A percentile compares a stretch with the other conserved stretches of the same genome.
phyloP scores from a whole-genome alignment of 2,329 filamentous ascomycete species.

The Amylocarpus encephaloides region DNA sequence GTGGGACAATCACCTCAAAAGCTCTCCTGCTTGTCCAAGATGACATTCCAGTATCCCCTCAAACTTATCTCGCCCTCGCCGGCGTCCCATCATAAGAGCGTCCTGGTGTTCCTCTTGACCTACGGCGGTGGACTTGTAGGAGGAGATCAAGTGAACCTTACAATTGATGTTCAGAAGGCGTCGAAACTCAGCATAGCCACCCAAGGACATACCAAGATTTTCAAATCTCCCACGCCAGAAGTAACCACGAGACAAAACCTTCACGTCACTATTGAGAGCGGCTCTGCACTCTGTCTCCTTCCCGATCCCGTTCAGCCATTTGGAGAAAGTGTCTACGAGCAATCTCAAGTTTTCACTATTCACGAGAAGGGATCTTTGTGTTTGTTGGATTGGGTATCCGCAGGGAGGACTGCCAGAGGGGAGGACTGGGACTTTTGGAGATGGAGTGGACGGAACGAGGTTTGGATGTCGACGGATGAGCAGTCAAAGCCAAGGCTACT shows the following conservation, averaged over 20 bases:
- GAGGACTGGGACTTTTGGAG: constrained; percentile 80
- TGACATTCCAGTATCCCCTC: constrained; percentile 88
- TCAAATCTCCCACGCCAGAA: constrained; percentile 62
- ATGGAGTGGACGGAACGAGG: constrained; percentile 82
- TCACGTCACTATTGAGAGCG: constrained; percentile 42
- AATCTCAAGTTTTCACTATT: constrained; percentile 71
- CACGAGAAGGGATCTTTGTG: constrained; percentile 58
- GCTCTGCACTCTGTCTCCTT: constrained; percentile 57
- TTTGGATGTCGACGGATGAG: constrained; percentile 50
- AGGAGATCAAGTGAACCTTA: constrained; percentile 73
- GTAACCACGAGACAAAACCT: constrained; percentile 54
- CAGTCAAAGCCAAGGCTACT: constrained; percentile 54
- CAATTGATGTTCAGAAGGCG: constrained; percentile 53
- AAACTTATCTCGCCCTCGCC: constrained; percentile 83
- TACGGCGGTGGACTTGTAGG: constrained; percentile 92
- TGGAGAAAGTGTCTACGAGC: constrained; percentile 73
- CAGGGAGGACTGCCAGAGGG: constrained; percentile 75
- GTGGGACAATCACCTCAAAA: constrained; percentile 65
- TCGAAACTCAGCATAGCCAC: constrained; percentile 64
- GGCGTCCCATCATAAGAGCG: constrained; percentile 55
- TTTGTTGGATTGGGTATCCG: constrained; percentile 89
- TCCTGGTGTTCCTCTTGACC: constrained; percentile 82
- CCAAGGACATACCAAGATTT: constrained; percentile 89
- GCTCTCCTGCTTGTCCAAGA: constrained; percentile 62
- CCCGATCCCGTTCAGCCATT: constrained; percentile 95